phyloP scores from a whole-genome alignment of 129 eudicot genomes.

The Erigeron canadensis region DNA sequence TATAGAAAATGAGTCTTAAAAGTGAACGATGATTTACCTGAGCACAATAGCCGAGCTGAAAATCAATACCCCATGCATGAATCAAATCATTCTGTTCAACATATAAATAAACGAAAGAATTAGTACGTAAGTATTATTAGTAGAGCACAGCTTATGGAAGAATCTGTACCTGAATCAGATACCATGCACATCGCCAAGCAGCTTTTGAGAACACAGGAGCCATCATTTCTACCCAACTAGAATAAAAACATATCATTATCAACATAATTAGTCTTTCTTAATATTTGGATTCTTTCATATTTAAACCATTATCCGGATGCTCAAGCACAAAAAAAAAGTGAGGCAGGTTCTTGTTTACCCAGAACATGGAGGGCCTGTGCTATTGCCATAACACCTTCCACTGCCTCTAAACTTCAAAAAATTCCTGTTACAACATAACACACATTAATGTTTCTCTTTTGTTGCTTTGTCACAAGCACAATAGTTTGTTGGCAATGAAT shows the following conservation, averaged over 20 bases:
- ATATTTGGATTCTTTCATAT: no score
- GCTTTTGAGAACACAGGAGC: slow-evolving; percentile 86
- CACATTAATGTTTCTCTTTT: neutral
- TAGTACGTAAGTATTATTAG: neutral
- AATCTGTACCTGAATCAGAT: slow-evolving; percentile 66
- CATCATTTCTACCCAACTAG: slow-evolving; percentile 95
- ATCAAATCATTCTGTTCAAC: slow-evolving; percentile 75
- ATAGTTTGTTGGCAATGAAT: neutral
- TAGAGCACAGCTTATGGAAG: neutral
- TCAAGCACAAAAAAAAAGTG: neutral
- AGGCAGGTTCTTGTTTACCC: slow-evolving; percentile 46
- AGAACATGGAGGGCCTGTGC: slow-evolving; percentile 80
- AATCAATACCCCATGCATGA: slow-evolving; percentile 97
- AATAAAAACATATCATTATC: neutral
- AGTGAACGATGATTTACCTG: slow-evolving; percentile 45
- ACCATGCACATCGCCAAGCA: slow-evolving; percentile 88
- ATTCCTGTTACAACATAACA: slow-evolving; percentile 44
- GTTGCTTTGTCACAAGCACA: neutral
- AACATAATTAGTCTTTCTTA: neutral
- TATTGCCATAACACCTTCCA: slow-evolving; percentile 60
- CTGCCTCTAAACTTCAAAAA: slow-evolving; percentile 51
- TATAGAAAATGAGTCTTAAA: neutral
- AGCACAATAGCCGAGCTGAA: slow-evolving; percentile 93
- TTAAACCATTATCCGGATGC: slow-evolving; percentile 3
- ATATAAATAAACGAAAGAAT: neutral